Conservation (phyloP, 352 stramenopile genomes). For the Phytophthora cryptogea region DNA sequence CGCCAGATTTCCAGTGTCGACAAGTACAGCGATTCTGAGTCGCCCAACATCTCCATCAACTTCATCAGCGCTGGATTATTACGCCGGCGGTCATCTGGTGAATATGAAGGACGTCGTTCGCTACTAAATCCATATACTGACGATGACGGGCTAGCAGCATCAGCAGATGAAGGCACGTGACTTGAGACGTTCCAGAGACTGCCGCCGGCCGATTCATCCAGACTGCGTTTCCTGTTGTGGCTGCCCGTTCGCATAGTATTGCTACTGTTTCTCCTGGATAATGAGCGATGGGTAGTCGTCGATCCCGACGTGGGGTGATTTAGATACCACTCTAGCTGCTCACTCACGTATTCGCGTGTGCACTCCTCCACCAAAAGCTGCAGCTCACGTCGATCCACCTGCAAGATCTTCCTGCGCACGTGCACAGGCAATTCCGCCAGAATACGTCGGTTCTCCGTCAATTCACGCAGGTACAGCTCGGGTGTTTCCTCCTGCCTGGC, state of each 20-base stretch:
- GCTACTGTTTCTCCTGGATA: constrained; percentile 34
- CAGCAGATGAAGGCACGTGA: constrained; percentile 59
- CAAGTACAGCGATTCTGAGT: constrained; percentile 83
- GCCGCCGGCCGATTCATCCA: constrained; percentile 34
- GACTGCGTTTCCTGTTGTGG: constrained; percentile 36
- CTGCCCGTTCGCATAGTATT: constrained; percentile 18
- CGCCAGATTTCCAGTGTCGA: constrained; percentile 82
- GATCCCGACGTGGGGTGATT: constrained; percentile 41
- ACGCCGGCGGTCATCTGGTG: constrained; percentile 69
- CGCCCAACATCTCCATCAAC: constrained; percentile 79
- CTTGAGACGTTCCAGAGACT: constrained; percentile 74
- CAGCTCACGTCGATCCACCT: constrained; percentile 71
- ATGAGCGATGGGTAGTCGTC: constrained; percentile 15
- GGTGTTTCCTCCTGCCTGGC: constrained; percentile 81
- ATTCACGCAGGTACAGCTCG: constrained; percentile 70
- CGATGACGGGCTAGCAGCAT: constrained; percentile 26
- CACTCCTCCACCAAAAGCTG: constrained; percentile 78
- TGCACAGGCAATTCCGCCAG: constrained; percentile 79
- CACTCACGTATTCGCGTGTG: constrained; percentile 71
- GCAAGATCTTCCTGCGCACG: constrained; percentile 82
- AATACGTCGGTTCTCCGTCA: constrained; percentile 84
- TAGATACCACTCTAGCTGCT: constrained; percentile 72
- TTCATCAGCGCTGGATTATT: constrained; percentile 68
- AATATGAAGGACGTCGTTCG: constrained; percentile 37
- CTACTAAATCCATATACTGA: constrained; percentile 32